Base-by-base conservation (phyloP, 176 grass and related monocot species). In the Eremochloa ophiuroides region DNA sequence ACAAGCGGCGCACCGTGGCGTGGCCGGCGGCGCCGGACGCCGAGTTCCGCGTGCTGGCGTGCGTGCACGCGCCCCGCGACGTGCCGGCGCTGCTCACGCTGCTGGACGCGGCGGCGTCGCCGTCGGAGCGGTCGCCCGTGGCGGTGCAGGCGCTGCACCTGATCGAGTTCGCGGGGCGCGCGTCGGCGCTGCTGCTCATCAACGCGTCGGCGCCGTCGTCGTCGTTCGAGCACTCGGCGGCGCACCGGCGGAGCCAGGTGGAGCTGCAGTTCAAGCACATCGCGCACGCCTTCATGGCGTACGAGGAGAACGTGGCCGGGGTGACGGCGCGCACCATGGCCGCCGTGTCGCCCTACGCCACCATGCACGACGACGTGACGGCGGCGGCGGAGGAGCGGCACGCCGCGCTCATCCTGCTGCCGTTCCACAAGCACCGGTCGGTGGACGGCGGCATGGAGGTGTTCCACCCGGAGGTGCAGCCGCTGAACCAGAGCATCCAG, bases 361-460 rank as follows among this genome's bases (percentile, higher is more conserved):
- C 80, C 3, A 97, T 94, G 92, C 87, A 97, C 60, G 92, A 97
- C 37, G 94, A 97, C 63, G 65, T 92, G 16, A 78, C 89, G 6
- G 22, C 80, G 37, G 89, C 83, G 1, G 90, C 92, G 7, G 89
- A 97, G 85, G 76, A 92, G 58, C 75, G 69, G 62, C 86, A 92
- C 79, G 79, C 82, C 9, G 87, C 94, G 4, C 48, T 97, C 7
- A 84, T 97, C 74, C 25, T 97, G 38, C 80, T 97, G 68, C 90
- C 92, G 1, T 97, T 97, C 88, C 94, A 97, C 90, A 97, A 88
- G 94, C 85, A 92, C 31, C 76, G 80, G 13, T 72, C 81, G 3
- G 83, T 94, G 34, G 92, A 94, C 86, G 95, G 95, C 15, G 87
- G 69, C 22, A 48, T 92, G 83, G 85, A 83, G 77, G 48, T 80